A percentile compares a stretch with the other conserved stretches of the same genome.
Conservation (phyloP, 2,329 filamentous ascomycete species). For the Tolypocladium cylindrosporum region DNA sequence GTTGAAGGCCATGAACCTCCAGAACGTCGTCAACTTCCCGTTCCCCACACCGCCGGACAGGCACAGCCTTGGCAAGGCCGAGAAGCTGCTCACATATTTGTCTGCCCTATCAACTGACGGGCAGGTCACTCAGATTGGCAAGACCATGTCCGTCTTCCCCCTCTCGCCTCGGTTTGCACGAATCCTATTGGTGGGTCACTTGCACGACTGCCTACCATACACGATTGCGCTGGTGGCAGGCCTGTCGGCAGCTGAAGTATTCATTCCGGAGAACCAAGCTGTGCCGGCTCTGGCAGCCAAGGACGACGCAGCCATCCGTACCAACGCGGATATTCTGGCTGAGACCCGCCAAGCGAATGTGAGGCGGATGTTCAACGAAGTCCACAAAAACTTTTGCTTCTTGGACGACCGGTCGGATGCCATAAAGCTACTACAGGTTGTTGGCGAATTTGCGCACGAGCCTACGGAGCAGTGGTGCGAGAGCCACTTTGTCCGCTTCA, state of each 20-base stretch:
- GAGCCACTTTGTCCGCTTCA: conserved; percentile 75
- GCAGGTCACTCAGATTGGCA: conserved; percentile 68
- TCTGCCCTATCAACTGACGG: conserved; percentile 66
- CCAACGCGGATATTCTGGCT: conserved; percentile 59
- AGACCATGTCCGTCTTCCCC: conserved; percentile 79
- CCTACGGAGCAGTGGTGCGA: conserved; percentile 66
- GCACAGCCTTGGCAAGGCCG: conserved; percentile 67
- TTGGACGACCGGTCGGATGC: conserved; percentile 79
- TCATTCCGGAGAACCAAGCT: conserved; percentile 71
- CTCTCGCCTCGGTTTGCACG: conserved; percentile 83
- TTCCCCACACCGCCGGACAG: conserved; percentile 86
- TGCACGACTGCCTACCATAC: conserved; percentile 73
- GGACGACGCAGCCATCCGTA: conserved; percentile 39
- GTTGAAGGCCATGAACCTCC: conserved; percentile 88
- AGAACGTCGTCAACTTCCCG: conserved; percentile 86
- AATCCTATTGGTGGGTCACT: conserved; percentile 80
- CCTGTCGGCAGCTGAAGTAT: conserved; percentile 79
- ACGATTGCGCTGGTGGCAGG: conserved; percentile 83
- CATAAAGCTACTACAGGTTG: conserved; percentile 79
- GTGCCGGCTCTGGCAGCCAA: conserved; percentile 46
- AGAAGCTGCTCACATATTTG: conserved; percentile 77
- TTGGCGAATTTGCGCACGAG: conserved; percentile 77
- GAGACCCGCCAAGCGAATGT: conserved; percentile 60
- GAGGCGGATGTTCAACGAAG: conserved; percentile 53
- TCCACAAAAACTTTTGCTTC: conserved; percentile 68